Evolutionary conservation across 1,139 yeast species (phyloP).

Genomic region (Sugiyamaella castrensis): DNA sequence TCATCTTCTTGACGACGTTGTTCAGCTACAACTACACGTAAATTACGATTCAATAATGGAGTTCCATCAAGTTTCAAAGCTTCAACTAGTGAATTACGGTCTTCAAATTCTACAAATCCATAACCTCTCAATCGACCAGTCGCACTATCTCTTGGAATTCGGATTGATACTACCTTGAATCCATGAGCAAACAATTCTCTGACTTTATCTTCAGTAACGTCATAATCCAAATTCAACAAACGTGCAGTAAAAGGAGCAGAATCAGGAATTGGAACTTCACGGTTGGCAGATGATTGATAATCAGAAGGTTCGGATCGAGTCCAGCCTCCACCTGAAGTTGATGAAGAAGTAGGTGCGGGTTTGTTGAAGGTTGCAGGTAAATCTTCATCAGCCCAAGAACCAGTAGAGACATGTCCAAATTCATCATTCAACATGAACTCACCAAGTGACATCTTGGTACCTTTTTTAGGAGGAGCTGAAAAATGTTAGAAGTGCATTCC

Average conservation of each 20-base stretch:
- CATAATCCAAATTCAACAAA: conserved; percentile 84
- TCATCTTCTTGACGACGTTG: conserved; percentile 42
- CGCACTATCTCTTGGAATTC: conserved; percentile 60
- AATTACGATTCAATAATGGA: conserved; percentile 64
- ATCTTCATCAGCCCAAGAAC: conserved; percentile 33
- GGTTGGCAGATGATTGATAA: conserved; percentile 35
- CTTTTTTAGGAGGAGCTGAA: conserved; percentile 47
- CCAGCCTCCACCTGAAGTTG: conserved; percentile 15
- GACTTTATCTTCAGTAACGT: conserved; percentile 63
- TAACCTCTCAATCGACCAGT: conserved; percentile 69
- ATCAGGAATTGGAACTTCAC: conserved; percentile 84
- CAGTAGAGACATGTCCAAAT: conserved; percentile 23
- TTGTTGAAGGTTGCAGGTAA: conserved; percentile 19
- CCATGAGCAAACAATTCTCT: conserved; percentile 60
- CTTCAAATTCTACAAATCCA: conserved; percentile 80
- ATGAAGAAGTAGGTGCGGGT: conserved; percentile 18
- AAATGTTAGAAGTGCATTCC: neutral
- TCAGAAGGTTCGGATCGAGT: conserved; percentile 12
- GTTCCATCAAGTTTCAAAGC: conserved; percentile 70
- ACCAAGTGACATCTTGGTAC: conserved; percentile 54
- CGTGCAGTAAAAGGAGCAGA: conserved; percentile 89
- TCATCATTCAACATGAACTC: conserved; percentile 44
- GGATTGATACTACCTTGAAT: conserved; percentile 59
- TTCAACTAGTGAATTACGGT: conserved; percentile 67
- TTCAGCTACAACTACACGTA: conserved; percentile 87